Percentiles rank a stretch among this genome's conserved stretches.
Evolutionary conservation across 352 stramenopile species (phyloP).

Genomic region (Phytophthora gonapodyides): DNA sequence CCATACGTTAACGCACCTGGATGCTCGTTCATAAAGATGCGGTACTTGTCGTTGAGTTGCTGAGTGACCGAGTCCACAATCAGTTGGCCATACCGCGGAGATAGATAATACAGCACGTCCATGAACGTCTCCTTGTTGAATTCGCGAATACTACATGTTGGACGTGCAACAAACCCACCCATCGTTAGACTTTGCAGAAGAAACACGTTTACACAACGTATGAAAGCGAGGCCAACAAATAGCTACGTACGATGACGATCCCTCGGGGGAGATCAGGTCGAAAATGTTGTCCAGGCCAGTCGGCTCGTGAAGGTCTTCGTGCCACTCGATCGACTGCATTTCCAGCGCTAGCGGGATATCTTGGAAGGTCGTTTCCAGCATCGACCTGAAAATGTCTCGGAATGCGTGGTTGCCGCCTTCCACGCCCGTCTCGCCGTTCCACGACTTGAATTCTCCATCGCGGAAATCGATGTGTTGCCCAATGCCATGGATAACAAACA

Average conservation of each 20-base stretch:
- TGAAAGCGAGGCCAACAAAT: not conserved
- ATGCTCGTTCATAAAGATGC: constrained; percentile 89
- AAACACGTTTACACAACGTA: no score
- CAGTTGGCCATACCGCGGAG: constrained; percentile 88
- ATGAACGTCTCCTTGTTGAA: constrained; percentile 96
- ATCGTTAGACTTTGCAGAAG: no score
- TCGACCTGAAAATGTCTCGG: constrained; percentile 71
- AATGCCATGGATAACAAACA: constrained; percentile 90
- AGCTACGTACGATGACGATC: constrained; percentile 57
- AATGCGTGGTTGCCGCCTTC: constrained; percentile 85
- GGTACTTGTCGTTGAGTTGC: constrained; percentile 90
- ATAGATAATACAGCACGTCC: constrained; percentile 95
- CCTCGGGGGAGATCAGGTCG: constrained; percentile 82
- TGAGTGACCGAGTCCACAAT: constrained; percentile 92
- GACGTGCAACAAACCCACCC: constrained; percentile 1
- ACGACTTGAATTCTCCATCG: constrained; percentile 82
- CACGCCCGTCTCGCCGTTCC: constrained; percentile 69
- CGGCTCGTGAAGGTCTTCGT: constrained; percentile 87
- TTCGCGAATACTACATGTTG: constrained; percentile 71
- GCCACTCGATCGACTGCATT: constrained; percentile 92
- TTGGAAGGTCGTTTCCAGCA: constrained; percentile 82
- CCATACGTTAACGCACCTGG: constrained; percentile 41
- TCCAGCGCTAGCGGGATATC: constrained; percentile 83
- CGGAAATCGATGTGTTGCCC: constrained; percentile 87
- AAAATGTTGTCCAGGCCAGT: constrained; percentile 86